Conservation (phyloP, 2,329 filamentous ascomycete species). For the Tolypocladium tropicale region DNA sequence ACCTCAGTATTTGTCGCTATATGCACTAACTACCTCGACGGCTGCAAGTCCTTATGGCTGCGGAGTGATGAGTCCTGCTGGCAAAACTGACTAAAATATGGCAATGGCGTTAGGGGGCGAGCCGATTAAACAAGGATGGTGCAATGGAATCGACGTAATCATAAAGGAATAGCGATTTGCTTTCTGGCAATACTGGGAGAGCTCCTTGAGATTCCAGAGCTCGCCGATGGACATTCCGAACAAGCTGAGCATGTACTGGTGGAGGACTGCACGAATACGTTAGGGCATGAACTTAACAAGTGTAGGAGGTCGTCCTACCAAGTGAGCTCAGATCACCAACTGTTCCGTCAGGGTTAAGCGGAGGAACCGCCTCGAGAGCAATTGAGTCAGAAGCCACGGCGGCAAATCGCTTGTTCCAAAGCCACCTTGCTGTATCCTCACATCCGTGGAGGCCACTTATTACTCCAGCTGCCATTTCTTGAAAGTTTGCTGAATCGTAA, state of each 20-base stretch:
- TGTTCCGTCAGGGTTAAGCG: slow-evolving; percentile 30
- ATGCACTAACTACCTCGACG: not conserved
- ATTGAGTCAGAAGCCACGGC: slow-evolving; percentile 54
- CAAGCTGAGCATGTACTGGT: slow-evolving; percentile 36
- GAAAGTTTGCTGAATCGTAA: slow-evolving; percentile 24
- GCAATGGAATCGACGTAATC: slow-evolving; percentile 48
- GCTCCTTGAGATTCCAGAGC: slow-evolving; percentile 42
- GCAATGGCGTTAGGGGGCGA: slow-evolving; percentile 39
- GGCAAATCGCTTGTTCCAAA: slow-evolving; percentile 60
- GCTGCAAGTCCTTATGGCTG: not conserved
- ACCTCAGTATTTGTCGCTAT: not conserved
- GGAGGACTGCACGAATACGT: slow-evolving; percentile 22
- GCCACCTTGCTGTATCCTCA: slow-evolving; percentile 48
- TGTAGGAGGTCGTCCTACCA: slow-evolving; percentile 15
- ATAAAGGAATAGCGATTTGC: slow-evolving; percentile 49
- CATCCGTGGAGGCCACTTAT: slow-evolving; percentile 32
- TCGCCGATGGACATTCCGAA: slow-evolving; percentile 47
- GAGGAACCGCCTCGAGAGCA: slow-evolving; percentile 54
- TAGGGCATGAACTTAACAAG: not conserved
- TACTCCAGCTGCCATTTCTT: not conserved
- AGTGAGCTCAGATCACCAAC: slow-evolving; percentile 20
- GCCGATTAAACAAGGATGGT: slow-evolving; percentile 41
- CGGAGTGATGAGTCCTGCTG: too few species aligned
- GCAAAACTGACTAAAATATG: slow-evolving; percentile 34
- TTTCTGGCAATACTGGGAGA: slow-evolving; percentile 42